Base-by-base conservation (phyloP, 2,329 filamentous ascomycete species). In the Penicillium sp. region DNA sequence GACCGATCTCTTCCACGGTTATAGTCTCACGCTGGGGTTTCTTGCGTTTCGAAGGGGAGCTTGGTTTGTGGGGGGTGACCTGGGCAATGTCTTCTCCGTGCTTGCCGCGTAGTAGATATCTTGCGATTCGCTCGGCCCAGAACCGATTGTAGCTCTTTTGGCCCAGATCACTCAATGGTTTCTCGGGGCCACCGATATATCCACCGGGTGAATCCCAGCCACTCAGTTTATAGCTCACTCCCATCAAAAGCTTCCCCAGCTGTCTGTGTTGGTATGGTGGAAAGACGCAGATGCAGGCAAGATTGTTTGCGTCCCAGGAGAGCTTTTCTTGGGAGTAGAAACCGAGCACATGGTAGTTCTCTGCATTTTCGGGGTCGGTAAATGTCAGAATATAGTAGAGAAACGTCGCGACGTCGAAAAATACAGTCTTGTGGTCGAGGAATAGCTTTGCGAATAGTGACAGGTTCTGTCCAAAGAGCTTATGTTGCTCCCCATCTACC, bases 271-370 rank as follows among this genome's bases (percentile, higher is more conserved):
- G 93, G 87, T 93, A 98, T 0, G 95, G 95, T 1, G 95, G 95
- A 69, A 98, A 98, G 16, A 98, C 85, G 7, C 98, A 82, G 66
- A 99, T 99, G 72, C 95, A 99, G 1, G 95, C 95, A 5, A 99
- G 83, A 65, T 98, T 99, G 75, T 99, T 98, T 69, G 93, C 93
- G 69, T 99, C 95, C 93, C 95, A 99, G 3, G 92, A 96, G 81
- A 97, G 90, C 74, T 98, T 98, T 75, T 99, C 95, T 73, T 99
- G 98, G 62, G 91, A 96, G 79, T 98, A 99, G 82, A 98, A 98
- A n/a, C 95, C 95, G 1, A 93, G 85, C 29, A 97, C 88, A 69
- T 88, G 86, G 65, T 75, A 69, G 57, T 70, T 65, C 49, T 72
- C 57, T 48, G 72, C 63, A 69, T 79, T 70, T 3, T 68, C 49